Evolutionary conservation across 805 yeast genomes (phyloP).

Genomic region (Candida schatavii): DNA sequence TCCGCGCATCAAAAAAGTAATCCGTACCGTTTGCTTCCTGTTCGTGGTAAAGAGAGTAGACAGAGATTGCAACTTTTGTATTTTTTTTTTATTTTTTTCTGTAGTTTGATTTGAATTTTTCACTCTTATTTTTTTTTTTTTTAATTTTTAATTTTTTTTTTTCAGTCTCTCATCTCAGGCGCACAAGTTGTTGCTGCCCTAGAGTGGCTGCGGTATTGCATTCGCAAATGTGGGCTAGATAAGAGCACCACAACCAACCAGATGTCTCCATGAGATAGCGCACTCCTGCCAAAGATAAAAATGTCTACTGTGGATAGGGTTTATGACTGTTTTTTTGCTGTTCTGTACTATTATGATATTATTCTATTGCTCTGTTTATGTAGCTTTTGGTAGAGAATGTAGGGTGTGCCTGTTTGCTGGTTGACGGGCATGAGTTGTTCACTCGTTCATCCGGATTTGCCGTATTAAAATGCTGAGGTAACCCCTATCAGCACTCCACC

Average conservation of each 20-base stretch:
- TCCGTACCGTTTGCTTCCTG: conserved; percentile 1
- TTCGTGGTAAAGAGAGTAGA: conserved; percentile 1
- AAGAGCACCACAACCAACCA: conserved; percentile 3
- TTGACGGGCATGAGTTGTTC: no score
- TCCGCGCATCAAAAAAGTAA: background rate
- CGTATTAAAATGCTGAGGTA: no score
- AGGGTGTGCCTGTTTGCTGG: no score
- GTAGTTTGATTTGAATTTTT: conserved; percentile 1
- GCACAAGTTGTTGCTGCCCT: background rate
- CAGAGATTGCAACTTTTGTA: conserved; percentile 1
- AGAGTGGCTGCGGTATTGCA: no score
- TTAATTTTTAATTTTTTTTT: background rate
- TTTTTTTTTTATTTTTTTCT: conserved; percentile 1
- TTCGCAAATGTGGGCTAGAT: no score
- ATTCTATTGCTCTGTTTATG: no score
- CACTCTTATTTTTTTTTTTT: background rate
- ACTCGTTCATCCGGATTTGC: no score
- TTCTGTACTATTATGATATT: no score
- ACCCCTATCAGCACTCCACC: no score
- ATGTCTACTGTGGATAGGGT: no score
- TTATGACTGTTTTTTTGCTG: no score
- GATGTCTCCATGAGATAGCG: conserved; percentile 1
- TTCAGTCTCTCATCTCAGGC: background rate
- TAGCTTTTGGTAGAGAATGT: no score
- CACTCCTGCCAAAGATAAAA: background rate